phyloP scores from a whole-genome alignment of 2,329 filamentous ascomycete species.

The Beauveria rudraprayagi region DNA sequence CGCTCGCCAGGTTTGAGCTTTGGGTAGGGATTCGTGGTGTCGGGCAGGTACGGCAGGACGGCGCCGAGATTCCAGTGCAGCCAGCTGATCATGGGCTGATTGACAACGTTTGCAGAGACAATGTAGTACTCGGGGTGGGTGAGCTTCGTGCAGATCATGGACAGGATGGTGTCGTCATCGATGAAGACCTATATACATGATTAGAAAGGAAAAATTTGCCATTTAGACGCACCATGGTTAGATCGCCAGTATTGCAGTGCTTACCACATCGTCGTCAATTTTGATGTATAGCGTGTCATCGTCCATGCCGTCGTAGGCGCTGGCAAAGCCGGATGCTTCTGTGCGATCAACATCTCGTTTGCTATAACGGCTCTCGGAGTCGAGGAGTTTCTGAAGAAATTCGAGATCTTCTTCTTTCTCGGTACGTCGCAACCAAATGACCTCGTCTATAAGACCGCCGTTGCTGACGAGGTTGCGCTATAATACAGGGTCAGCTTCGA shows the following conservation, averaged over 20 bases:
- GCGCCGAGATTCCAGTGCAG: conserved; percentile 46
- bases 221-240: background rate
- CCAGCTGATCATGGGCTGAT: conserved; percentile 45
- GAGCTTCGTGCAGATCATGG: conserved; percentile 44
- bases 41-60: conserved; percentile 46
- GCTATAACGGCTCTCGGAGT: conserved; percentile 29
- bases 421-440: conserved; percentile 37
- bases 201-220: background rate
- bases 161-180: conserved; percentile 37
- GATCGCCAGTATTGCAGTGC: conserved; percentile 11
- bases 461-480: conserved; percentile 36
- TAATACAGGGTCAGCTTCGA: conserved; percentile 3
- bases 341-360: conserved; percentile 27
- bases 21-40: conserved; percentile 23
- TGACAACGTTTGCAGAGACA: conserved; percentile 49
- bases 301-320: conserved; percentile 37
- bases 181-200: conserved; percentile 24
- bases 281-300: conserved; percentile 36
- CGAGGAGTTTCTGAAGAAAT: conserved; percentile 31
- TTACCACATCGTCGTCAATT: conserved; percentile 31
- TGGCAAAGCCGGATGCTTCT: conserved; percentile 25
- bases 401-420: conserved; percentile 29
- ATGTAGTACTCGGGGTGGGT: conserved; percentile 41
- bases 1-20: conserved; percentile 18
- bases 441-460: conserved; percentile 35